These are phyloP conservation scores for Beta macrorhiza DNA, from an alignment of 179 eudicot genomes.

Conservation along the genomic window DNA sequence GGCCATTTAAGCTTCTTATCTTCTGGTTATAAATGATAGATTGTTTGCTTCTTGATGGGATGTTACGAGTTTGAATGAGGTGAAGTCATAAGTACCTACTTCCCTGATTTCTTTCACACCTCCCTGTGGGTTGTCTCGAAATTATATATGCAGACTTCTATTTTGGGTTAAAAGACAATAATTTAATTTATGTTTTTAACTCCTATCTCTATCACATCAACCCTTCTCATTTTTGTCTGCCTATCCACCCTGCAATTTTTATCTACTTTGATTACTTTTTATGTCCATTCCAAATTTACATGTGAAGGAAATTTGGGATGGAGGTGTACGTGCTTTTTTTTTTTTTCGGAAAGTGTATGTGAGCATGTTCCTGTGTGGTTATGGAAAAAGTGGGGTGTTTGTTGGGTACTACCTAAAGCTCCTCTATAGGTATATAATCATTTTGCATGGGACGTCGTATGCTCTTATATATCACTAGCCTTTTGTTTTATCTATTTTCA, in stretches of 20 bases:
- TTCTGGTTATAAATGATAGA: background rate
- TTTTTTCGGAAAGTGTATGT: background rate
- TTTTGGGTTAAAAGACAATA: too few species aligned
- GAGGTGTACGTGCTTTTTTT: too few species aligned
- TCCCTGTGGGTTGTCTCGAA: too few species aligned
- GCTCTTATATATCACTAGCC: background rate
- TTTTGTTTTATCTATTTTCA: background rate
- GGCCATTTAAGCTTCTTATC: background rate
- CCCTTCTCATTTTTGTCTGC: too few species aligned
- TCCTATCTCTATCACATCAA: too few species aligned
- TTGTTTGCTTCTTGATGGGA: background rate
- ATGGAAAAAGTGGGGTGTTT: background rate
- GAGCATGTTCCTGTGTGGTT: background rate
- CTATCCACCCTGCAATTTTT: too few species aligned
- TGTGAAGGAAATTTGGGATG: too few species aligned
- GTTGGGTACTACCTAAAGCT: background rate
- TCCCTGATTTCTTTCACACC: too few species aligned
- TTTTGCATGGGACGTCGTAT: background rate
- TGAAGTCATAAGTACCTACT: background rate
- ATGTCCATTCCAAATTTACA: too few species aligned
- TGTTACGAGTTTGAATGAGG: background rate
- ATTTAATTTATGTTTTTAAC: too few species aligned
- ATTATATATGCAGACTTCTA: too few species aligned
- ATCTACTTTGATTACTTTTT: too few species aligned
- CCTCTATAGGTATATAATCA: background rate